phyloP scores from a whole-genome alignment of 805 yeast species.

The Zygosaccharomyces gambellarensis region DNA sequence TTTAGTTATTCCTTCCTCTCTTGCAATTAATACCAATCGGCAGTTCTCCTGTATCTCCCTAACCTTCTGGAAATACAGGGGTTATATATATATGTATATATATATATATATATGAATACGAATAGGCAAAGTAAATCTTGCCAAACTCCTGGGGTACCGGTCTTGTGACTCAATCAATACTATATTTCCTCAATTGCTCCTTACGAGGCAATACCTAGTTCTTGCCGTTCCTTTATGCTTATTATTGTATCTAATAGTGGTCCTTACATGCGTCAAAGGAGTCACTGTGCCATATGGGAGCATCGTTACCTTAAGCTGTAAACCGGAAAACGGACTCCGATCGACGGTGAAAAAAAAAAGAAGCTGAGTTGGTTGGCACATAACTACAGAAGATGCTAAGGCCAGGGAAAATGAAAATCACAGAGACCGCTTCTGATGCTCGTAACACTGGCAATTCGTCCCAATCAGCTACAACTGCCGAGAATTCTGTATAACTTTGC shows the following conservation, averaged over 20 bases:
- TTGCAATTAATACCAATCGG: neutral
- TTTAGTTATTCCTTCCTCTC: neutral
- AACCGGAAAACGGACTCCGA: neutral
- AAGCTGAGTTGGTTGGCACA: too few species aligned
- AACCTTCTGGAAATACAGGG: neutral
- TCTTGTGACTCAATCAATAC: too few species aligned
- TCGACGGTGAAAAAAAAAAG: too few species aligned
- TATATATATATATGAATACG: too few species aligned
- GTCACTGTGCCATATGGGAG: neutral
- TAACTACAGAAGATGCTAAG: too few species aligned
- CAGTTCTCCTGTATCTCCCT: neutral
- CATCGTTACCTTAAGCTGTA: neutral
- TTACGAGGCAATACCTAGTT: neutral
- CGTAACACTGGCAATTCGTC: too few species aligned
- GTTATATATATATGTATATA: too few species aligned
- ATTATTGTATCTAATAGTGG: neutral
- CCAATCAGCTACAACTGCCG: too few species aligned
- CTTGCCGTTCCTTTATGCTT: neutral
- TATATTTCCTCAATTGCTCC: neutral
- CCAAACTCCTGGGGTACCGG: neutral
- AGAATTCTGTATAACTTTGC: neutral
- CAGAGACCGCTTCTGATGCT: too few species aligned
- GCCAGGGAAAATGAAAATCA: too few species aligned
- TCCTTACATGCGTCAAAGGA: neutral
- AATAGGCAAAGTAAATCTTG: too few species aligned